Percentiles rank a stretch among this genome's conserved stretches.
Conservation (phyloP, 2,329 filamentous ascomycete species). For the Pyrenophora graminea region DNA sequence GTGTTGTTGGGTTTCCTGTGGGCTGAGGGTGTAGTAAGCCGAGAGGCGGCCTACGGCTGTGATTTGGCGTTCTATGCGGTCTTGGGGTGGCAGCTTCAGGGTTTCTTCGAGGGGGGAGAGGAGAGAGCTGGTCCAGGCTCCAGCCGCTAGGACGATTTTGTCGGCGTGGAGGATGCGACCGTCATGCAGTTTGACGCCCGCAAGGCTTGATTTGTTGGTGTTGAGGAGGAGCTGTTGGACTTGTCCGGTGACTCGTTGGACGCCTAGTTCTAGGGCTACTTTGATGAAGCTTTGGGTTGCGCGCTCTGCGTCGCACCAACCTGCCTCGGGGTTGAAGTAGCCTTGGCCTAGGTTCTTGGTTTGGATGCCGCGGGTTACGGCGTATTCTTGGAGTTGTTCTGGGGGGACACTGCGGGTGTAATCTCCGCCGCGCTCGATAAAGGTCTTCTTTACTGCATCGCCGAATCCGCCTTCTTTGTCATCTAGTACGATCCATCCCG, state of each 20-base stretch:
- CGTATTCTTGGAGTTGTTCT: conserved; percentile 51
- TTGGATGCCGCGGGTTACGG: conserved; percentile 39
- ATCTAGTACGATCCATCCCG: conserved; percentile 63
- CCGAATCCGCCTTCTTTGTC: conserved; percentile 53
- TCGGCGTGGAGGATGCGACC: conserved; percentile 57
- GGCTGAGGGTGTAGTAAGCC: conserved; percentile 60
- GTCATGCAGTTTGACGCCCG: conserved; percentile 55
- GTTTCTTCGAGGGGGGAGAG: conserved; percentile 56
- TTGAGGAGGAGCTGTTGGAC: conserved; percentile 51
- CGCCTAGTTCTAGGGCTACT: conserved; percentile 51
- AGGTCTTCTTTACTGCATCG: conserved; percentile 59
- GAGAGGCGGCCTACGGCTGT: conserved; percentile 64
- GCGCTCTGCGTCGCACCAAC: conserved; percentile 58
- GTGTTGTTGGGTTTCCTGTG: conserved; percentile 49
- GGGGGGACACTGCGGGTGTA: conserved; percentile 46
- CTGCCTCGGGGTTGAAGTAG: conserved; percentile 57
- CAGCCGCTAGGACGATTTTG: conserved; percentile 60
- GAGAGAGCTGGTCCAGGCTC: conserved; percentile 61
- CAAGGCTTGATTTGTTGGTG: conserved; percentile 31
- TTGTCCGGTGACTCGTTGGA: conserved; percentile 52
- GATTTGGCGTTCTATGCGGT: conserved; percentile 58
- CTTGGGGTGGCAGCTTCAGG: conserved; percentile 49
- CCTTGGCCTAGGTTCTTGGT: conserved; percentile 36
- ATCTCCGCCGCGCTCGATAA: conserved; percentile 49
- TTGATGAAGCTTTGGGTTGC: conserved; percentile 53